These are phyloP conservation scores for Dictyostelium capitatum DNA, from an alignment of 78 protist genomes.

Conservation along the genomic window DNA sequence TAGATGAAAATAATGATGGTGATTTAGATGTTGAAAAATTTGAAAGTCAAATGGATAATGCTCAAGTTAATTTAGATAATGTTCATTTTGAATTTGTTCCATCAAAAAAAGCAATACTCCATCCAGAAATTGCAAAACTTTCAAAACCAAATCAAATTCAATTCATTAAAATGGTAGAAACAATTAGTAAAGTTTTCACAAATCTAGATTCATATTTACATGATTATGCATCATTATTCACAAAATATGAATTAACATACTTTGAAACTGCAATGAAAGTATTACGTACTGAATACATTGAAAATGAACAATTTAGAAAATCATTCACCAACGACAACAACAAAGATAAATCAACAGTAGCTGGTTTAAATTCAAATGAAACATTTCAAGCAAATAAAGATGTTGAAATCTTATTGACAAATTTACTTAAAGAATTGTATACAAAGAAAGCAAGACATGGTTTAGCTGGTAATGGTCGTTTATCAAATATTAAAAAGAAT, in stretches of 20 bases:
- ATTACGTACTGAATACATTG: not conserved
- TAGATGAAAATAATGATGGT: not conserved
- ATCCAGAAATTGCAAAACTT: not conserved
- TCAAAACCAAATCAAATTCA: slow-evolving; percentile 5
- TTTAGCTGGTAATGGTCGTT: not conserved
- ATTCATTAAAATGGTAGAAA: not conserved
- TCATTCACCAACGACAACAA: not conserved
- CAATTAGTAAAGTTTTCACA: not conserved
- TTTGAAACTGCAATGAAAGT: not conserved
- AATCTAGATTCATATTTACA: not conserved
- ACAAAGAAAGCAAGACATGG: not conserved
- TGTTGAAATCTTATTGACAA: not conserved
- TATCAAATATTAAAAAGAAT: not conserved
- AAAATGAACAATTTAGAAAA: not conserved
- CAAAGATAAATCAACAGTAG: not conserved
- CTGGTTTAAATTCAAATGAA: not conserved
- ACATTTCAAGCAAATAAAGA: not conserved
- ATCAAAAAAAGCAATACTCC: not conserved
- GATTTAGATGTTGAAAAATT: not conserved
- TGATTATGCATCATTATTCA: not conserved
- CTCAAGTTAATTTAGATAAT: slow-evolving; percentile 4
- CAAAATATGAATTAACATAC: not conserved
- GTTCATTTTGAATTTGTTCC: not conserved
- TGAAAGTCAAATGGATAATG: not conserved
- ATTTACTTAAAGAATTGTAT: not conserved